Evolutionary conservation across 2,329 filamentous ascomycete genomes (phyloP).

Genomic region (Aureobasidium subglaciale): DNA sequence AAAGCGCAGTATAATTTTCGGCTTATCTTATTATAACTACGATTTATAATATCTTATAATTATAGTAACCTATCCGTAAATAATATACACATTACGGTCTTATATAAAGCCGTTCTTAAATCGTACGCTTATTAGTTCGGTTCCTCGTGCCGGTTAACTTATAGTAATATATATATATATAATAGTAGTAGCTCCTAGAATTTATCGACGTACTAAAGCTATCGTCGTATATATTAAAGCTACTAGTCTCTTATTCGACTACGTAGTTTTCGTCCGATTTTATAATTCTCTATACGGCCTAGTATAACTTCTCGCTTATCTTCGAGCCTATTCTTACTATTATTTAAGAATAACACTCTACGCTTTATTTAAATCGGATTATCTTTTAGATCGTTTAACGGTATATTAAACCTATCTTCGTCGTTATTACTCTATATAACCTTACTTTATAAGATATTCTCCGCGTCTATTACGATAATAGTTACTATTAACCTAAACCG

Average conservation of each 20-base stretch:
- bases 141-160: constrained; percentile 17
- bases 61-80: constrained; percentile 19
- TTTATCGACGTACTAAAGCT: constrained; percentile 14
- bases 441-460: constrained; percentile 19
- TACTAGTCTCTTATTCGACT: constrained; percentile 2
- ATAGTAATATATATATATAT: constrained; percentile 9
- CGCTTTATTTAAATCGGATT: constrained; percentile 20
- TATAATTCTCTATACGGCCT: constrained; percentile 10
- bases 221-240: constrained; percentile 8
- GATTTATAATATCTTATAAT: constrained; percentile 24
- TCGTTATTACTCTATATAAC: constrained; percentile 17
- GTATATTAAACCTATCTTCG: constrained; percentile 18
- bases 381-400: constrained; percentile 19
- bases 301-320: constrained; percentile 19
- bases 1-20: constrained; percentile 23
- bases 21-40: constrained; percentile 21
- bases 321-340: constrained; percentile 17
- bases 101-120: constrained; percentile 20
- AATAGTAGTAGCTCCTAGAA: constrained; percentile 19
- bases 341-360: constrained; percentile 19
- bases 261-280: constrained; percentile 10
- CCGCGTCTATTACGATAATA: constrained; percentile 1
- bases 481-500: constrained; percentile 19
- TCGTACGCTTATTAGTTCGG: constrained; percentile 19
- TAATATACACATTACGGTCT: constrained; percentile 21